Evolutionary conservation across 2,329 filamentous ascomycete species (phyloP), one percentile per base, ranked within the genome.

Genomic region (Zasmidium angulare): DNA sequence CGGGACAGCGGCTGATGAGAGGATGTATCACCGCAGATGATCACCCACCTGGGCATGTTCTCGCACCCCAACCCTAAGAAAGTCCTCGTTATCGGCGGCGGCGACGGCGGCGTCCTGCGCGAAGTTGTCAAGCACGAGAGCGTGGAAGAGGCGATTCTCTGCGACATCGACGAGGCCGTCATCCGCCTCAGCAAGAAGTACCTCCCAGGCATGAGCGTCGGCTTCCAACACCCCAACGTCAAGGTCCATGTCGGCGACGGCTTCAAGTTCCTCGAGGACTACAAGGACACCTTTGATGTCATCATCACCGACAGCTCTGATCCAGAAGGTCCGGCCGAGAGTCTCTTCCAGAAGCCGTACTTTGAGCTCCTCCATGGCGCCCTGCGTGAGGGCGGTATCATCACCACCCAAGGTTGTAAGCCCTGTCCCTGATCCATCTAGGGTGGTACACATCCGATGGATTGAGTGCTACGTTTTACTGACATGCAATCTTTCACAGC

Each of bases 361-460:
- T 99, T 98, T 79, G 84, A 97, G 84, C 88, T 99, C 69, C 86
- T 99, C 64, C 84, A 89, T 77, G 90, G 88, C 74, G 95, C 95
- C 71, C 87, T 98, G 71, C 88, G 90, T 69, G 91, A 96, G 73
- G 93, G 93, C 80, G 95, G 95, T 82, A 92, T 99, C 75, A 98
- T 99, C 81, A 93, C 92, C 80, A 99, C 95, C 76, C 95, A 99
- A 97, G 95, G 95, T 99, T 96, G 91, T 96, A 92, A 86, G 91
- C 87, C 88, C 87, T 85, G 86, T 82, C 84, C 79, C 78, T 69
- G 58, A 68, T 66, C 67, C 64, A 60, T 49, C 46, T 49, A 7
- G 50, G 31, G 22, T 22, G 43, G 14, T 12, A 19, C 10, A 26
- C 9, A 7, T 36, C 36, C 17, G 19, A 36, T 21, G 46, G 52